Evolutionary conservation across 345 rosid species (phyloP), one percentile per base, ranked within the genome.

Genomic region (Luvunga scandens): DNA sequence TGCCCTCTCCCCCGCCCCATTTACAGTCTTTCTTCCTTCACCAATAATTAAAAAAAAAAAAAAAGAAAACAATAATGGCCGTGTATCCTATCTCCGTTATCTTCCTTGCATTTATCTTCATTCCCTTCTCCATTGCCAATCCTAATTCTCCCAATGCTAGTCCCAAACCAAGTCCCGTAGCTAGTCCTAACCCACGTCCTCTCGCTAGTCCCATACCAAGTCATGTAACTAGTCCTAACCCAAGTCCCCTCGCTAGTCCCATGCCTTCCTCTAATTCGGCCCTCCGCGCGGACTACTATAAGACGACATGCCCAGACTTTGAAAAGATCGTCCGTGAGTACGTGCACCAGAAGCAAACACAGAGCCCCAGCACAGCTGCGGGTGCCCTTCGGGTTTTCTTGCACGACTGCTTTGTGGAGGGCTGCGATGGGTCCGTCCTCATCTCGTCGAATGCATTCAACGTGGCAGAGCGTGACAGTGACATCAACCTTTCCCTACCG

Each of bases 351-450:
- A 82, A 82, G 19, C 87, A 91, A 69, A 7, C 76, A 73, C 79
- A 80, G 72, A 69, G 67, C n/a, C 81, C 90, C 18, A 88, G 90
- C 75, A 91, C 94, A 12, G 92, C 91, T 0, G 94, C 94, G 1
- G 94, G 78, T 39, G 79, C 88, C 18, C 66, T 91, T 24, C 91
- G 94, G 30, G 71, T 88, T 6, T 88, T 89, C 60, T 80, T 91
- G 70, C 94, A 91, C 34, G 94, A 91, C 28, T 91, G 94, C 77
- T 75, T 89, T 79, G 89, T 88, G 5, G 89, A 88, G 13, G 94
- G 94, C 18, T 91, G 94, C 36, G 92, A 91, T 50, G 94, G 79
- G 1, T 91, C 94, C 0, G 80, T 89, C 38, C 87, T 89, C n/a
- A 48, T 91, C 4, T 62, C 90, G 3, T 85, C 92, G 13, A 88